Conservation (phyloP, 768 basidiomycete genomes). For the Crepidotus variabilis region DNA sequence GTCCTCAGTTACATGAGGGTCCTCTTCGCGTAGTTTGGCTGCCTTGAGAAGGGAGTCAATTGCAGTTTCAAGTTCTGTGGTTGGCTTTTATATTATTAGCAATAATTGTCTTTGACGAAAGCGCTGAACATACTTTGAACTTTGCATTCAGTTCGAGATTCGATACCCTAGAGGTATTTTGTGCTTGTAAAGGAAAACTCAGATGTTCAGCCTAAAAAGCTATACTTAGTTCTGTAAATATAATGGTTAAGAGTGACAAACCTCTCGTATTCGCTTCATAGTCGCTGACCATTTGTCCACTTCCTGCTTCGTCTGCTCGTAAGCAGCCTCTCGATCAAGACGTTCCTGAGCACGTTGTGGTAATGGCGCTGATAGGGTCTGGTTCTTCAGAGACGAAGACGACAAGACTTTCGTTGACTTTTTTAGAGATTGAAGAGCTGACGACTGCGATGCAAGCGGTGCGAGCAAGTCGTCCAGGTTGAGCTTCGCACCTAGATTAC, state of each 20-base stretch:
- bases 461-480: constrained; percentile 73
- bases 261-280: constrained; percentile 90
- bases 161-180: constrained; percentile 51
- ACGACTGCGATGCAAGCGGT: constrained; percentile 62
- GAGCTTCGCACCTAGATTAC: constrained; percentile 47
- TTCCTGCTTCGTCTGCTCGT: constrained; percentile 89
- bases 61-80: constrained; percentile 79
- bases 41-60: constrained; percentile 77
- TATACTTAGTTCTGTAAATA: neutral
- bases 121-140: constrained; percentile 60
- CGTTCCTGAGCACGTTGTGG: constrained; percentile 86
- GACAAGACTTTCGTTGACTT: constrained; percentile 65
- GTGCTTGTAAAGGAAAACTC: constrained; percentile 79
- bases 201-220: constrained; percentile 71
- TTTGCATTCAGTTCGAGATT: constrained; percentile 76
- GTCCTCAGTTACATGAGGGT: constrained; percentile 77
- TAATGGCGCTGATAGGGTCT: constrained; percentile 77
- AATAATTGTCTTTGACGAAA: too few relatives aligned
- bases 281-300: constrained; percentile 91
- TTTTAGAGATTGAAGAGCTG: constrained; percentile 62
- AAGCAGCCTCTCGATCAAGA: constrained; percentile 90
- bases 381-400: constrained; percentile 45
- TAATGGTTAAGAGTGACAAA: constrained; percentile 22
- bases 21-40: constrained; percentile 80
- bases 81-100: constrained; percentile 56